Base-by-base conservation (phyloP, 2,329 filamentous ascomycete species). In the Geosmithia putterillii region DNA sequence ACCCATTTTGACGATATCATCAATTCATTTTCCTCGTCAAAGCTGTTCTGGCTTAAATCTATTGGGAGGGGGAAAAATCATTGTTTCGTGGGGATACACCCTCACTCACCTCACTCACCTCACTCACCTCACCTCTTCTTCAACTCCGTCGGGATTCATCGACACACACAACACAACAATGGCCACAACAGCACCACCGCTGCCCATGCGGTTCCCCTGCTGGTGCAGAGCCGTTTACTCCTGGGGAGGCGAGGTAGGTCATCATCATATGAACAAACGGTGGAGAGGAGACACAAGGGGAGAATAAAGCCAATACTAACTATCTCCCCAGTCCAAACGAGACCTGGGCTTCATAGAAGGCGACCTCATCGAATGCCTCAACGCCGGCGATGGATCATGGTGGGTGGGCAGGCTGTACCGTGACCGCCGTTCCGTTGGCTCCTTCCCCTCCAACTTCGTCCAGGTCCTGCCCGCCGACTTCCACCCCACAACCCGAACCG, bases 391-490 rank as follows among this genome's bases (percentile, higher is more conserved):
- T 65, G 92, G 92, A 42, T 89, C 86, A 40, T 98, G 92, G 92
- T 98, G 92, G 92, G 95, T 89, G 65, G 92, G 92, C 40, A 79
- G 90, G 49, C 66, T 98, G 57, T 86, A 82, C 57, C 79, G 92
- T 53, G 92, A 98, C 64, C 83, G 85, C 61, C 80, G 89, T 56
- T 88, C 90, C 55, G 82, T 95, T 54, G 92, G 92, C 43, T 71
- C 92, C 18, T 98, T 98, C 57, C 92, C 92, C 1, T 95, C 89
- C 55, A 98, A 98, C 65, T 98, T 98, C 57, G 92, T 98, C 57
- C 79, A 94, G 59, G 75, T 98, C 6, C 74, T 98, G 25, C 83
- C 86, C 44, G 79, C 92, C 46, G 77, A 80, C 59, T 96, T 94
- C 59, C 81, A 86, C 45, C 92, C 92, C 14, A 78, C 80, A 53